Base-by-base conservation (phyloP, 2,329 filamentous ascomycete genomes). In the Penicillium sp. region DNA sequence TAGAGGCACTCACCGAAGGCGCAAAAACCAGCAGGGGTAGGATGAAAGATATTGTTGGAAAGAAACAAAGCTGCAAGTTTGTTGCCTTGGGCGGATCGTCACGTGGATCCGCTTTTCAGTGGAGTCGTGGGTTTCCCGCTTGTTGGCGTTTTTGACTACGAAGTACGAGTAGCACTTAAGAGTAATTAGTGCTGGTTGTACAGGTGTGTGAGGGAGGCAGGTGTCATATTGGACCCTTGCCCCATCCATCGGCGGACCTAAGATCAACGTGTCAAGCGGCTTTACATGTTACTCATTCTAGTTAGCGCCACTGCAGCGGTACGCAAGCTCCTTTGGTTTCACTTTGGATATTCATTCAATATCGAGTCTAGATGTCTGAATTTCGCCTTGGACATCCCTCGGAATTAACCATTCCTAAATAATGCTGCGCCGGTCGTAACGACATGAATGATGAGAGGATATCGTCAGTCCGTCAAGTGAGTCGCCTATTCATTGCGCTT, bases 401-500 rank as follows among this genome's bases (percentile, higher is more conserved):
- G 28, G 18, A 6, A 40, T 25, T n/a, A n/a, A 24, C 12, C 23
- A 35, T 7, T 18, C 9, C 32, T 8, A n/a, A 15, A 18, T 27
- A 15, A 13, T 7, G 6, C 12, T 10, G 23, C 12, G 8, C 24
- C 12, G 12, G 25, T 40, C 23, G 12, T 40, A 15, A 40, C 12
- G 15, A 13, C 38, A 23, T 40, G 13, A 40, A n/a, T 6, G 12
- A 40, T 40, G 38, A 40, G 23, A 25, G 4, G 20, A 40, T 13
- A 27, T 40, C 20, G 20, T 24, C 18, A 9, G n/a, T 24, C 15
- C n/a, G 6, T 25, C 13, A 4, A n/a, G 25, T 38, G 24, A 35
- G 20, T 32, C 20, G 28, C 47, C 53, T 64, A 63, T 43, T 56
- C 57, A 66, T 91, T 92, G 44, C 77, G 82, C 72, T 74, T 82